Evolutionary conservation across 2,329 filamentous ascomycete genomes (phyloP), one percentile per base, ranked within the genome.

Genomic region (Cladosporium oxysporum): DNA sequence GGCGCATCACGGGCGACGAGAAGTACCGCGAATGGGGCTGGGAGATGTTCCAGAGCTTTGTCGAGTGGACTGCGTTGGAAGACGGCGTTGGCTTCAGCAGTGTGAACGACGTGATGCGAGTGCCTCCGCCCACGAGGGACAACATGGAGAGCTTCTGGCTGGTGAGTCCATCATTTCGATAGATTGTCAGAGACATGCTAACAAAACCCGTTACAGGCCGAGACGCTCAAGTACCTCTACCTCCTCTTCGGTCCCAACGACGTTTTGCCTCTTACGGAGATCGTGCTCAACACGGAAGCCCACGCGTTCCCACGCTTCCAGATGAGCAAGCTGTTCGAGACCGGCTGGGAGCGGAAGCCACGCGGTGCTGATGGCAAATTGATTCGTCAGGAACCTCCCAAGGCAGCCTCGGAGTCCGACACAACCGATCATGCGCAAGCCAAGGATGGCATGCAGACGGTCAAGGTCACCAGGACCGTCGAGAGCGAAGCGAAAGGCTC

Each of bases 71-170:
- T 0, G 87, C 90, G 7, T 90, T 97, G 2, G 84, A 87, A 52
- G 90, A 93, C 47, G 88, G 88, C 44, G 88, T 88, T 47, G 93
- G 93, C 0, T 98, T 96, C 76, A 92, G 91, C 0, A 93, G 90
- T 70, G 83, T 98, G 68, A 84, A 84, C 21, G 87, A 96, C 75
- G 93, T 93, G 29, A 88, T 90, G 70, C 79, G 80, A 5, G 79
- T 95, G 11, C 93, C 93, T 23, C 88, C 92, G 0, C 78, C 82
- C 16, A 81, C 83, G 55, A 84, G 88, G 67, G 94, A 99, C 79
- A 98, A 98, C 72, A 97, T 99, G 94, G 95, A 99, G 81, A 96
- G 92, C 76, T 98, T 98, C 81, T 99, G 95, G 95, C 86, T 99
- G 83, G 90, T 92, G 80, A 81, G 90, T 80, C 47, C 3, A 82